Percentiles rank a stretch among this genome's conserved stretches.
Conservation (phyloP, 192 early-diverging fungal genomes). For the Obelidium mucronatum region DNA sequence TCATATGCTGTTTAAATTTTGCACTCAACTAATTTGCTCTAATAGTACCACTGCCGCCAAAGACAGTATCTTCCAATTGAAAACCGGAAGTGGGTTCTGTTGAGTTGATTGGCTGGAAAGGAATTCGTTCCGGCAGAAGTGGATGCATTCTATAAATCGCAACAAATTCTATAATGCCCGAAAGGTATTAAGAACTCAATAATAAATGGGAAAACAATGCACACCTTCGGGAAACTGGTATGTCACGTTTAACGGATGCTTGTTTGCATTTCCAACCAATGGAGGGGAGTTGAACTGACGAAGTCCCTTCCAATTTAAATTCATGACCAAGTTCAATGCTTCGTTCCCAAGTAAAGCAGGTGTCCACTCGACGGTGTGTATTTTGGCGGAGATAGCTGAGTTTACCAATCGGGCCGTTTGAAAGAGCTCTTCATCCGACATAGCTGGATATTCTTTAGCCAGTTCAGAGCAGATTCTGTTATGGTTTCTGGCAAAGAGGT, state of each 20-base stretch:
- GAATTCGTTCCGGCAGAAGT: conserved; percentile 42
- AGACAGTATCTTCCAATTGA: conserved; percentile 17
- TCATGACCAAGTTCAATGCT: conserved; percentile 30
- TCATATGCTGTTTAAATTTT: background rate
- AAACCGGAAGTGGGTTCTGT: conserved; percentile 25
- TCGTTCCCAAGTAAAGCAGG: conserved; percentile 44
- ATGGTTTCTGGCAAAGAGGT: conserved; percentile 42
- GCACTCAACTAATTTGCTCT: conserved; percentile 22
- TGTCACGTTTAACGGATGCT: conserved; percentile 3
- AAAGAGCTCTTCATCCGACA: conserved; percentile 44
- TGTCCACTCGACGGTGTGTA: conserved; percentile 51
- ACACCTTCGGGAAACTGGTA: conserved; percentile 8
- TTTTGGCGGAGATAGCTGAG: conserved; percentile 43
- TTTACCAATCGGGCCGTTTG: conserved; percentile 40
- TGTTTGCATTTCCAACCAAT: background rate
- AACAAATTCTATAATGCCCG: conserved; percentile 3
- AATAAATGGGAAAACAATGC: no score
- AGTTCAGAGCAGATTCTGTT: conserved; percentile 44
- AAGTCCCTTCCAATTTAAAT: conserved; percentile 41
- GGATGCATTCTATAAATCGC: conserved; percentile 39
- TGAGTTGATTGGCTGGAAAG: conserved; percentile 27
- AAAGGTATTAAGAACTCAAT: background rate
- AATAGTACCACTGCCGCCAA: conserved; percentile 23
- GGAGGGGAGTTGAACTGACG: background rate
- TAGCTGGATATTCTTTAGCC: conserved; percentile 33